These are phyloP conservation scores for Candida namnaoensis DNA, from an alignment of 805 yeast species.

Conservation along the genomic window DNA sequence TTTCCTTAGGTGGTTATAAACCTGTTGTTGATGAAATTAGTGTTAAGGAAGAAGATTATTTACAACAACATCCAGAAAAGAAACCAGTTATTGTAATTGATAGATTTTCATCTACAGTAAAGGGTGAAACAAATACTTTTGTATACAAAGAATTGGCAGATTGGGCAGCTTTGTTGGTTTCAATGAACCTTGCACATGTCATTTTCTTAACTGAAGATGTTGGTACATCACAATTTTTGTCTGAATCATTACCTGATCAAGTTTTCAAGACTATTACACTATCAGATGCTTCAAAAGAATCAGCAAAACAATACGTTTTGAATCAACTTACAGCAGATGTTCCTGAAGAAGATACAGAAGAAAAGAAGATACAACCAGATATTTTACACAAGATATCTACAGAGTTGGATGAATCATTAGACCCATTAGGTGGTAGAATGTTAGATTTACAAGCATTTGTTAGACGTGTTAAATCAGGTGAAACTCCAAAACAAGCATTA, in stretches of 20 bases:
- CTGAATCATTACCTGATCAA: slow-evolving; percentile 75
- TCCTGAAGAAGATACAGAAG: slow-evolving; percentile 16
- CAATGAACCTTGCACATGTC: slow-evolving; percentile 82
- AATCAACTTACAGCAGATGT: slow-evolving; percentile 36
- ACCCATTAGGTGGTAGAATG: slow-evolving; percentile 91
- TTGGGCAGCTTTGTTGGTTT: slow-evolving; percentile 78
- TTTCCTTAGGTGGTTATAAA: slow-evolving; percentile 41
- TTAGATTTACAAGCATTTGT: slow-evolving; percentile 85
- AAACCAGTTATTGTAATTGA: slow-evolving; percentile 84
- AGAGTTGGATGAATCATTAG: slow-evolving; percentile 47
- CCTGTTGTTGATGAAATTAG: slow-evolving; percentile 19
- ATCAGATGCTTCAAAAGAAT: slow-evolving; percentile 70
- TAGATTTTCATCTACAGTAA: slow-evolving; percentile 49
- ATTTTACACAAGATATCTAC: slow-evolving; percentile 12
- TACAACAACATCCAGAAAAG: slow-evolving; percentile 77
- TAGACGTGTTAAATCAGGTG: slow-evolving; percentile 85
- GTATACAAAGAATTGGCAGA: slow-evolving; percentile 71
- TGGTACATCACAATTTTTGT: slow-evolving; percentile 59
- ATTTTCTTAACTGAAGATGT: slow-evolving; percentile 81
- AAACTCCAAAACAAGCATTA: slow-evolving; percentile 67
- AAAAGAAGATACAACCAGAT: slow-evolving; percentile 10
- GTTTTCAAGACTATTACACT: slow-evolving; percentile 69
- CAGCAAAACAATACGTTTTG: slow-evolving; percentile 64
- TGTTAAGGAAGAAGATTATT: slow-evolving; percentile 68
- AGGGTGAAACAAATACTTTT: slow-evolving; percentile 52